Evolutionary conservation across 2,329 filamentous ascomycete species (phyloP).

Genomic region (Ilyonectria mors-panacis): DNA sequence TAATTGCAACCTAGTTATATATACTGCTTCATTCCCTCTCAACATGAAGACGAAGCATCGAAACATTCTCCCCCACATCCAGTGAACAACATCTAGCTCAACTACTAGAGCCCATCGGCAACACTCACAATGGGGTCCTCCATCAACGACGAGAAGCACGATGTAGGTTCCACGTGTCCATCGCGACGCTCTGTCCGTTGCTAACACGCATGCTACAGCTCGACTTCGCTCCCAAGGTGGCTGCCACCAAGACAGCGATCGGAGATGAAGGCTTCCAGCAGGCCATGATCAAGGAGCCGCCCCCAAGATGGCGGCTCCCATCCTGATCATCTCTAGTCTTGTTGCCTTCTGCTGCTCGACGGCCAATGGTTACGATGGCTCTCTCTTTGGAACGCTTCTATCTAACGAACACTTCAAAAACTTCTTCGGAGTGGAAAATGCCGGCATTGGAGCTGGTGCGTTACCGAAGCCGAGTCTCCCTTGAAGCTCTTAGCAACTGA

Average conservation of each 20-base stretch:
- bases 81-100: constrained; percentile 15
- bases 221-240: constrained; percentile 16
- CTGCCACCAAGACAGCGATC: constrained; percentile 41
- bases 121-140: constrained; percentile 39
- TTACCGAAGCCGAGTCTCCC: neutral
- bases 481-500: neutral
- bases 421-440: constrained; percentile 57
- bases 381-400: constrained; percentile 64
- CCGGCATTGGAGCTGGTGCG: constrained; percentile 44
- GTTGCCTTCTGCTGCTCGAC: constrained; percentile 51
- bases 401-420: constrained; percentile 62
- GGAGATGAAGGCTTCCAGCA: constrained; percentile 49
- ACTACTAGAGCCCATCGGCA: constrained; percentile 23
- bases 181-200: neutral
- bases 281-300: constrained; percentile 50
- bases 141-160: constrained; percentile 33
- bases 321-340: constrained; percentile 43
- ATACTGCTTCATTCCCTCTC: constrained; percentile 21
- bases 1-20: constrained; percentile 34
- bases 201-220: neutral
- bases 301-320: constrained; percentile 34
- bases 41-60: neutral
- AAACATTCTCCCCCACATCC: constrained; percentile 20
- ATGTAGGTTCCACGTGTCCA: constrained; percentile 4
- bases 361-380: constrained; percentile 62